phyloP scores from a whole-genome alignment of 169 alveolate species.

The Plasmodium sp. region DNA sequence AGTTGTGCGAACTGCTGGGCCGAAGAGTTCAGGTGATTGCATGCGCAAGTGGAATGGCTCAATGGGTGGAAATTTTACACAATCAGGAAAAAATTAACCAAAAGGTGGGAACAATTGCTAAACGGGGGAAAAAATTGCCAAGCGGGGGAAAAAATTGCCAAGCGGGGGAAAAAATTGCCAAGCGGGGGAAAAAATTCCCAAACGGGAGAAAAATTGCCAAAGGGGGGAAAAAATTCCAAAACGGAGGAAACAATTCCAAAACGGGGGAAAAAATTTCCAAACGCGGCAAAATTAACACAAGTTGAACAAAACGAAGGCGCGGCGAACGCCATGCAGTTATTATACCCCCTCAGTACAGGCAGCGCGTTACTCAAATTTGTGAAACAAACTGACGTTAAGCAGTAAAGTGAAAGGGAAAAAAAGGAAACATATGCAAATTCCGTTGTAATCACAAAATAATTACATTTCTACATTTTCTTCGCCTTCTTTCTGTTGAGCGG shows the following conservation, averaged over 20 bases:
- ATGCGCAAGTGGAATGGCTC: neutral
- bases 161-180: neutral
- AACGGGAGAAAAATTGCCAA: neutral
- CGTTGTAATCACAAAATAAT: conserved; percentile 1
- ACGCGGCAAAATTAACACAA: neutral
- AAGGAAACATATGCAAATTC: neutral
- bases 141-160: neutral
- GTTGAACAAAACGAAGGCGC: neutral
- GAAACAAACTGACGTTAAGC: neutral
- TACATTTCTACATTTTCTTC: conserved; percentile 28
- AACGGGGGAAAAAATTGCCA: neutral
- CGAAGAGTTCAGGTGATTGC: neutral
- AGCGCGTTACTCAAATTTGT: neutral
- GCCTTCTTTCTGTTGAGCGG: neutral
- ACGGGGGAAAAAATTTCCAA: neutral
- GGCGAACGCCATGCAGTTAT: neutral
- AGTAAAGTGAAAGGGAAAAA: neutral
- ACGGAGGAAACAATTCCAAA: neutral
- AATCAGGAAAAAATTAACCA: neutral
- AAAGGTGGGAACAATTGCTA: neutral
- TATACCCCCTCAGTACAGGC: neutral
- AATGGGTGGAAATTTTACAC: neutral
- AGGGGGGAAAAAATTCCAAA: neutral
- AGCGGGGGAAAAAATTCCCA: neutral
- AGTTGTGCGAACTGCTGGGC: neutral